Evolutionary conservation across 108 stramenopile species (phyloP).

Genomic region (Cyclostephanos tholiformis): DNA sequence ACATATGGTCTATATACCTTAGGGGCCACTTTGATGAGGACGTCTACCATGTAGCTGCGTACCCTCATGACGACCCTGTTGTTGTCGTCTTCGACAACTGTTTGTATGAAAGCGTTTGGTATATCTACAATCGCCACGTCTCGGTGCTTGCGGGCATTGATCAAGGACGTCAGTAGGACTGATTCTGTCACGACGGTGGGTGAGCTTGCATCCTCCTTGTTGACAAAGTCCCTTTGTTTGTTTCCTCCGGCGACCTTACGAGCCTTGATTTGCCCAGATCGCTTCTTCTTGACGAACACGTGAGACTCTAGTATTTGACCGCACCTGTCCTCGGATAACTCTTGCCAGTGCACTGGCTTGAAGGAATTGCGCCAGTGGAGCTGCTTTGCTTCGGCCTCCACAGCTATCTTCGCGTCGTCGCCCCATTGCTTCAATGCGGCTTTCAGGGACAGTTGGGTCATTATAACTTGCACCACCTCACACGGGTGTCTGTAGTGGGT

Average conservation of each 20-base stretch:
- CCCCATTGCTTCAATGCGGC: neutral
- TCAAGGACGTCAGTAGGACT: constrained; percentile 12
- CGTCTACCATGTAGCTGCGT: no score
- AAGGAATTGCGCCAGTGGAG: no score
- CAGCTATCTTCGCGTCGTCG: no score
- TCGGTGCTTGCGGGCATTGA: constrained; percentile 11
- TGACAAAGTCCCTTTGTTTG: no score
- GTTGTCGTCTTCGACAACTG: neutral
- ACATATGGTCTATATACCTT: constrained; percentile 20
- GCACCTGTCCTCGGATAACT: no score
- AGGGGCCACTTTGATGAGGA: constrained; percentile 34
- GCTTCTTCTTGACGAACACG: constrained; percentile 2
- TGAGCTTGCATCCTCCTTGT: no score
- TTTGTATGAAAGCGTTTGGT: constrained; percentile 23
- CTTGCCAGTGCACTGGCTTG: no score
- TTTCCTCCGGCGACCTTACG: no score
- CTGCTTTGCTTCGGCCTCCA: no score
- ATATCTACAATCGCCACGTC: constrained; percentile 9
- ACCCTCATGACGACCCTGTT: constrained; percentile 10
- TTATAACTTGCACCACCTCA: neutral
- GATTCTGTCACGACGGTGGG: no score
- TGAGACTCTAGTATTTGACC: neutral
- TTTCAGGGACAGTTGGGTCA: no score
- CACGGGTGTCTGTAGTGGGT: constrained; percentile 4
- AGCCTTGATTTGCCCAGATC: no score